These are phyloP conservation scores for Diversispora eburnea DNA, from an alignment of 192 early-diverging fungal genomes.

Conservation along the genomic window DNA sequence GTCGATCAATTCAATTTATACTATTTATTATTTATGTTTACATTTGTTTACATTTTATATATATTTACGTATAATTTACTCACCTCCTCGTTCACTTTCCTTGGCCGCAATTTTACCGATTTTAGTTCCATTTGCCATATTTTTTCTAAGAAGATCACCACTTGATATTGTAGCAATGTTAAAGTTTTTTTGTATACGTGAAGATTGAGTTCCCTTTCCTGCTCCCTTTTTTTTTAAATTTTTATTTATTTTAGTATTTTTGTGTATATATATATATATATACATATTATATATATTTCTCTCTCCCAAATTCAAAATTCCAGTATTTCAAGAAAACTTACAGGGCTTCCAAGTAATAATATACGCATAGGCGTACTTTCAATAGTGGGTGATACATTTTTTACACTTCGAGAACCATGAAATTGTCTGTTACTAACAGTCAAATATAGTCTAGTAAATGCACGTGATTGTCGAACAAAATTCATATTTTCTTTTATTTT, in stretches of 20 bases:
- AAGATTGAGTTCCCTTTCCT: constrained; percentile 91
- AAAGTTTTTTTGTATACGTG: constrained; percentile 66
- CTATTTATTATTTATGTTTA: no score
- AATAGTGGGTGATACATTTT: neutral
- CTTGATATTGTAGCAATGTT: constrained; percentile 70
- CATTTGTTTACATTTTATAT: no score
- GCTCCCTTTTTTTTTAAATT: constrained; percentile 51
- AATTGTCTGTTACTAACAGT: neutral
- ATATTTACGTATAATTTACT: constrained; percentile 9
- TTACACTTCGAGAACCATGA: neutral
- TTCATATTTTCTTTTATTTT: no score
- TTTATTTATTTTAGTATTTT: neutral
- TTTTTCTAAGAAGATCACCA: constrained; percentile 82
- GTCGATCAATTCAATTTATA: no score
- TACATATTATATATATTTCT: neutral
- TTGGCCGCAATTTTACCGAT: constrained; percentile 58
- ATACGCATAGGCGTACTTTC: constrained; percentile 51
- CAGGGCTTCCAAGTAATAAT: constrained; percentile 71
- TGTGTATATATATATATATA: neutral
- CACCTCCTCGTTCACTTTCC: constrained; percentile 45
- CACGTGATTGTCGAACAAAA: no score
- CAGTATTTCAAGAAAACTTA: constrained; percentile 40
- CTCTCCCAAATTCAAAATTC: neutral
- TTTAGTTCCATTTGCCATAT: constrained; percentile 66
- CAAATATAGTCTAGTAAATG: no score